Evolutionary conservation across 768 basidiomycete genomes (phyloP).

Genomic region (Dentipellis fragilis): DNA sequence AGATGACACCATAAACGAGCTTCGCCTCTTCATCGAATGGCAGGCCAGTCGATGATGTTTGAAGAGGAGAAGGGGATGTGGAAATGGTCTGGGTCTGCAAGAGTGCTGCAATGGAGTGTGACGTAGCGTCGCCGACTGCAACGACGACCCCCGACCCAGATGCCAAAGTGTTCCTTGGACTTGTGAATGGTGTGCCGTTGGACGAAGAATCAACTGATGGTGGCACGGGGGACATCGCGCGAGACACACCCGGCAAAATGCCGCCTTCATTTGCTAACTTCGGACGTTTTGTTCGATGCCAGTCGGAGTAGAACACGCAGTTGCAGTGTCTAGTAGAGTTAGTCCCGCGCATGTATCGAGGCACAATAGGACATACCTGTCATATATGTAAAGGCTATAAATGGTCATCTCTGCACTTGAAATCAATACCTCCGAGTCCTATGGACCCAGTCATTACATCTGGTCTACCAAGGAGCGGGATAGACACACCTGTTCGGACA

Average conservation of each 20-base stretch:
- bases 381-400: slow-evolving; percentile 88
- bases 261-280: slow-evolving; percentile 58
- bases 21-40: slow-evolving; percentile 97
- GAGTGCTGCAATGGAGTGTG: slow-evolving; percentile 27
- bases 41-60: slow-evolving; percentile 35
- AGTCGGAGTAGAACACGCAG: slow-evolving; percentile 93
- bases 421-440: no score
- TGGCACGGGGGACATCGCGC: slow-evolving; percentile 38
- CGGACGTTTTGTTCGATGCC: slow-evolving; percentile 72
- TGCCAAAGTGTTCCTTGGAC: slow-evolving; percentile 58
- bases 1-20: slow-evolving; percentile 90
- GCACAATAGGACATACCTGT: slow-evolving; percentile 44
- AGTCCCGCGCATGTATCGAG: not conserved
- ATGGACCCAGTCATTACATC: no score
- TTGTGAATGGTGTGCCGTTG: slow-evolving; percentile 30
- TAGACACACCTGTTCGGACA: no score
- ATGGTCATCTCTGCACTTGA: slow-evolving; percentile 55
- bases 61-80: slow-evolving; percentile 19
- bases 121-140: slow-evolving; percentile 32
- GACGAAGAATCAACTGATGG: slow-evolving; percentile 23
- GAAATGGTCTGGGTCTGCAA: slow-evolving; percentile 23
- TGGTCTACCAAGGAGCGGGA: no score
- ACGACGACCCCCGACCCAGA: slow-evolving; percentile 61
- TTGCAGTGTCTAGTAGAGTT: slow-evolving; percentile 63
- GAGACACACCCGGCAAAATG: slow-evolving; percentile 73